Base-by-base conservation (phyloP, 805 yeast genomes). In the Yamadazyma nakazawae region DNA sequence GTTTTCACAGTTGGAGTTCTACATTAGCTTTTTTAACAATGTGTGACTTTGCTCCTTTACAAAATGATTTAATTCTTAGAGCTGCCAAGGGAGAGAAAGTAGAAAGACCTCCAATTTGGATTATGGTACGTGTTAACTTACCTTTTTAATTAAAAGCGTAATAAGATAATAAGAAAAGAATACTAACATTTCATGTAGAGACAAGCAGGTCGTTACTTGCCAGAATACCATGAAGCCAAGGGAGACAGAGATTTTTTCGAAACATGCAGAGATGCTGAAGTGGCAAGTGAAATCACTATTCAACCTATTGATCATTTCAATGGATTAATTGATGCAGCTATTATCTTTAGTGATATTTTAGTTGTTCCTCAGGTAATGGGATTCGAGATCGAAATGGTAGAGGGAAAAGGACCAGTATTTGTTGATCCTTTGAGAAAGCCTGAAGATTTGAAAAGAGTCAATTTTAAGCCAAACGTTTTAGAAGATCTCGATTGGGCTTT, bases 301-400 rank as follows among this genome's bases (percentile, higher is more conserved):
- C 99, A 94, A 70, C 99, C 99, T 4, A 80, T 94, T 46, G 88
- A 84, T 46, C 96, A 88, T 58, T 94, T 81, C 61, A 84, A 84
- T 47, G 97, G 96, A 0, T 74, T 91, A 45, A 78, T 92, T 41
- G 99, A 94, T 62, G 98, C 98, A 4, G 99, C 99, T 5, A 94
- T 94, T 56, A 94, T 94, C 48, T 94, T 94, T 72, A 84, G 91
- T 62, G 99, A 94, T 64, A 94, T 94, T 56, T 74, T 94, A 49
- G 99, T 94, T 34, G 85, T 94, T 45, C 99, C 99, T 2, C 98
- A 94, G 69, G 99, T 97, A 11, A 84, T 94, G 90, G 99, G 99
- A 12, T 88, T 91, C 86, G 83, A 80, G 45, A 96, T 94, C 36
- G 84, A 85, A 61, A 92, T 94, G 96, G 72, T 88, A 37, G 98